Conservation (phyloP, 768 basidiomycete genomes). For the Rhizopogon vesiculosus region DNA sequence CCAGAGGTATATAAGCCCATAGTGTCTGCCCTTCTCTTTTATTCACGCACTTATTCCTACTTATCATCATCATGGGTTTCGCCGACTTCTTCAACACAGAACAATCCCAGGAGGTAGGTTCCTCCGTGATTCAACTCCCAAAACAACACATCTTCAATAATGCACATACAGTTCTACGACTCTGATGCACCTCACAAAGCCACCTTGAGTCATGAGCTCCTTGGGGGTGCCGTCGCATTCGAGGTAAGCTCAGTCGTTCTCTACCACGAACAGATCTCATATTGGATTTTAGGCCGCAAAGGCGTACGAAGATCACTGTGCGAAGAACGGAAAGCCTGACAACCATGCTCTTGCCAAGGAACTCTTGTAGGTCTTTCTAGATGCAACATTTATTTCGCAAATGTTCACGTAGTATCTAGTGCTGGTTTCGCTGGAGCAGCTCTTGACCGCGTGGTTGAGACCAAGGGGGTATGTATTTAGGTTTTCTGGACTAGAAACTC, state of each 20-base stretch:
- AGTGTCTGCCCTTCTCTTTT: neutral
- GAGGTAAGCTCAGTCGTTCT: neutral
- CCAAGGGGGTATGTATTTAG: conserved; percentile 4
- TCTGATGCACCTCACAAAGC: conserved; percentile 1
- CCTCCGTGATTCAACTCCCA: neutral
- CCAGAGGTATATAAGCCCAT: conserved; percentile 2
- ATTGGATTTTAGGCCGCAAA: conserved; percentile 5
- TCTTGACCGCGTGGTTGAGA: conserved; percentile 8
- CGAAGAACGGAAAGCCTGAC: neutral
- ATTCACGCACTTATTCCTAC: neutral
- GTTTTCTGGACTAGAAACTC: neutral
- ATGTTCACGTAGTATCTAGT: neutral
- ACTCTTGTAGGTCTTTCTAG: conserved; percentile 1
- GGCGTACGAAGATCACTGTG: conserved; percentile 9
- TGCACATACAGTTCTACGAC: neutral
- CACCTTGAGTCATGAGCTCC: neutral
- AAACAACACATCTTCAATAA: neutral
- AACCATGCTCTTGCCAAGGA: conserved; percentile 10
- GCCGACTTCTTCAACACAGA: neutral
- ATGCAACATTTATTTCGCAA: neutral
- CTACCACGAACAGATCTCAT: neutral
- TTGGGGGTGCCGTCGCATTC: conserved; percentile 5
- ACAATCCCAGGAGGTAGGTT: neutral
- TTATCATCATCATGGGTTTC: conserved; percentile 3
- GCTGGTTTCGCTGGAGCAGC: conserved; percentile 4